Base-by-base conservation (phyloP, 2,329 filamentous ascomycete genomes). In the Bimuria novae-zelandiae region DNA sequence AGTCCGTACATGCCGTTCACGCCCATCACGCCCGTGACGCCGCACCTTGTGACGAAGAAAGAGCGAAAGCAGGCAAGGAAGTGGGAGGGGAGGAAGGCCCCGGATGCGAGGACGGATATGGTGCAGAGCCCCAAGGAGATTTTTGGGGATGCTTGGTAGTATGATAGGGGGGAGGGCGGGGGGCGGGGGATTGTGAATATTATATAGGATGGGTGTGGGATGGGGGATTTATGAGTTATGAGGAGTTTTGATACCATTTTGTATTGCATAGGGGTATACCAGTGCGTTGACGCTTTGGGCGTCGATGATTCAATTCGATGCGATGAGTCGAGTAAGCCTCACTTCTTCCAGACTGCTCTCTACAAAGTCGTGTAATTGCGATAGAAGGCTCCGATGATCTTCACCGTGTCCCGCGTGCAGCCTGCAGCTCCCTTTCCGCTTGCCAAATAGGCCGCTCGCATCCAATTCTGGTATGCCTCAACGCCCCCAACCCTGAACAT, bases 1-100 rank as follows among this genome's bases (percentile, higher is more conserved):
- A 85, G 84, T 50, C 88, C 89, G 0, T 93, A 92, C 62, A 89
- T 92, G 77, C 89, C 89, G 0, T 89, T 87, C 68, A 89, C 87
- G 6, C 88, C 89, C 1, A 79, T 89, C 42, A 82, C 91, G 45
- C 89, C 89, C 1, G 84, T 92, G 43, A 92, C 89, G 25, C 89
- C 89, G n/a, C 84, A 84, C 17, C 75, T 93, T 41, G 85, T 90
- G 14, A 90, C 85, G 21, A 84, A 81, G 71, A 82, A 84, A 56
- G 89, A 92, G 67, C 77, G 88, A 23, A 90, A 87, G 80, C 79
- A 82, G 69, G 86, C 85, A 80, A 84, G 79, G 78, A 84, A 81
- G 68, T 73, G 85, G 68, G 80, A 85, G 61, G 84, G 83, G 52
- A 84, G 85, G 76, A 86, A 83, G 45, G 83, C 83, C 67, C 78